Conservation (phyloP, 345 rosid genomes). For the Eucalyptus sp. region DNA sequence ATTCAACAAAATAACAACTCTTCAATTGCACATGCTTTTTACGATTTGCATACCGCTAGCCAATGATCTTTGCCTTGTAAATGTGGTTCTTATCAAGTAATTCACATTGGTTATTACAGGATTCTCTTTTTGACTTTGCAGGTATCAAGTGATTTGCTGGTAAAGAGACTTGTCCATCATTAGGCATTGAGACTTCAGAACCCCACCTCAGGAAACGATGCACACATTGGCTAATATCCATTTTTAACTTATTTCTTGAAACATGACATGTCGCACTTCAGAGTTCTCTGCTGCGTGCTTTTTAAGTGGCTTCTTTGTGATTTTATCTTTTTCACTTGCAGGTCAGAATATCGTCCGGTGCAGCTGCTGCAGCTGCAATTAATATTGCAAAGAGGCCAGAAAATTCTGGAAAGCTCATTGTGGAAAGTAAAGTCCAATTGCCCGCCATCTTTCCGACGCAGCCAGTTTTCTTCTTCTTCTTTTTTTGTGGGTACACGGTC, state of each 20-base stretch:
- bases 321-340: not conserved
- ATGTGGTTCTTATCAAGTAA: no score
- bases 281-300: not conserved
- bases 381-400: constrained; percentile 79
- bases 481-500: no score
- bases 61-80: no score
- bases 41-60: no score
- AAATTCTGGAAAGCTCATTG: constrained; percentile 67
- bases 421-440: constrained; percentile 24
- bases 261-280: not conserved
- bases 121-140: not conserved
- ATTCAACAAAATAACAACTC: no score
- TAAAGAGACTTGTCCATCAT: constrained; percentile 8
- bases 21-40: no score
- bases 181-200: not conserved
- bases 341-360: constrained; percentile 87
- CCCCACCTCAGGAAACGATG: not conserved
- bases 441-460: no score
- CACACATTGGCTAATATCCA: not conserved
- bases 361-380: constrained; percentile 68
- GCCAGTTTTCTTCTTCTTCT: no score
- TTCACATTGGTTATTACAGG: no score
- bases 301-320: not conserved
- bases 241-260: not conserved
- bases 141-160: constrained; percentile 19